phyloP scores from a whole-genome alignment of 2,329 filamentous ascomycete species.

The Fonsecaea monophora region DNA sequence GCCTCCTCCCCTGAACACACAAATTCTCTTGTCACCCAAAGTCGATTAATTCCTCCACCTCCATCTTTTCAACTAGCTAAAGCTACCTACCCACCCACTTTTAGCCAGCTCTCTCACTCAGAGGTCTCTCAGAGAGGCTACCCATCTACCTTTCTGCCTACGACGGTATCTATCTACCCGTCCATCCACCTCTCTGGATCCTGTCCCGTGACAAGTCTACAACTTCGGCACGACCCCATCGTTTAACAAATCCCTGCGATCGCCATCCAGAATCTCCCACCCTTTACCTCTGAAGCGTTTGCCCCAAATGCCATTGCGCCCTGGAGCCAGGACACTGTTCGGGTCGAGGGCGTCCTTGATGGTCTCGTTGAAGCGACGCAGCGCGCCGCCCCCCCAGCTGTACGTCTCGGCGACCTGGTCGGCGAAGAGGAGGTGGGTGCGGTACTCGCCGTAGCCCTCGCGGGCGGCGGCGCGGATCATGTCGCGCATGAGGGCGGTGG shows the following conservation, averaged over 20 bases:
- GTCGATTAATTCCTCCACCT: too few relatives aligned
- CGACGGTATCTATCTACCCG: not conserved
- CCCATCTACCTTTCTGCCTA: not conserved
- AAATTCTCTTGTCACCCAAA: too few relatives aligned
- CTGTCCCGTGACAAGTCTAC: not conserved
- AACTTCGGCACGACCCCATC: constrained; percentile 32
- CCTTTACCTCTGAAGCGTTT: constrained; percentile 27
- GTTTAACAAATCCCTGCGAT: constrained; percentile 29
- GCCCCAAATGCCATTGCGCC: constrained; percentile 55
- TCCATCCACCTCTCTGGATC: not conserved
- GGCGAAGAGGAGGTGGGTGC: constrained; percentile 55
- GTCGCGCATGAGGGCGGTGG: constrained; percentile 43
- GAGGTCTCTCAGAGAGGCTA: too few relatives aligned
- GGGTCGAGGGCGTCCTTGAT: constrained; percentile 59
- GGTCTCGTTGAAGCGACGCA: constrained; percentile 53
- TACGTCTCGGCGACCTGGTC: constrained; percentile 57
- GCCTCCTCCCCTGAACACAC: too few relatives aligned
- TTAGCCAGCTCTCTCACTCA: too few relatives aligned
- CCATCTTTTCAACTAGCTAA: too few relatives aligned
- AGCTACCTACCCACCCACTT: too few relatives aligned
- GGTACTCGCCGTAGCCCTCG: constrained; percentile 55
- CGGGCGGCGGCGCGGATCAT: constrained; percentile 50
- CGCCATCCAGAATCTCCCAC: constrained; percentile 35
- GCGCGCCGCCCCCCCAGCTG: constrained; percentile 50
- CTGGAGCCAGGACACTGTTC: constrained; percentile 57